Base-by-base conservation (phyloP, 1,284 basidiomycete species). In the Sanghuangporus weigelae region DNA sequence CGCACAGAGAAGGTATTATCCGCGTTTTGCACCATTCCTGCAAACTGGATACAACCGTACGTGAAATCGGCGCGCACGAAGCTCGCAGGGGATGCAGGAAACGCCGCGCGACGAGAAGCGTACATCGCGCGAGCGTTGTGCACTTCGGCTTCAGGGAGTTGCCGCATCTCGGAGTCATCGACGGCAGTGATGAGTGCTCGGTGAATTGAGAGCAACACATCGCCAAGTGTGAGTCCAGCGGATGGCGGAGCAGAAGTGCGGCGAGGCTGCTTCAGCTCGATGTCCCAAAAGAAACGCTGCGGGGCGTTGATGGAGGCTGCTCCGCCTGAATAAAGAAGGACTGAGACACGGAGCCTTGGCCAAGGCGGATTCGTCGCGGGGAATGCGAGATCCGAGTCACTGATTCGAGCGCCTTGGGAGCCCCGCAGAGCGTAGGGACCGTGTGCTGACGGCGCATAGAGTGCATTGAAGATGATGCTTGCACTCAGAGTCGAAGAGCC, bases 1-100 rank as follows among this genome's bases (percentile, higher is more conserved):
- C 55, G 21, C 36, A 63, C 40, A 44, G 42, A 23, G 16, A 64
- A 61, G 14, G 63, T 57, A 35, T 50, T 54, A 48, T 64, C 59
- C 16, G 63, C n/a, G 40, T 60, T 60, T 8, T 56, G 38, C 12
- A 57, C 55, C 14, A 64, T 48, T 12, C 63, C 63, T 7, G 63
- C 59, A 23, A 64, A 57, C 16, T 50, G 19, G 7, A 49, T 57
- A 55, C 63, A 64, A 1, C 59, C 59, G 48, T 26, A 50, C 42
- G 60, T 31, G 55, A 64, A 64, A 49, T 64, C 63, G 31, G 63
- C 53, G 31, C 63, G 63, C 2, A 64, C 54, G 36, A 61, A 39
- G 11, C 6, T 10, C 3, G 35, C 58, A 4, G 58, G 54, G 21
- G 59, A 42, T 38, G 44, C 53, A 3, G 59, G 55, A 10, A n/a